phyloP scores from a whole-genome alignment of 1,284 basidiomycete species.

The Porphyrellus sp. region DNA sequence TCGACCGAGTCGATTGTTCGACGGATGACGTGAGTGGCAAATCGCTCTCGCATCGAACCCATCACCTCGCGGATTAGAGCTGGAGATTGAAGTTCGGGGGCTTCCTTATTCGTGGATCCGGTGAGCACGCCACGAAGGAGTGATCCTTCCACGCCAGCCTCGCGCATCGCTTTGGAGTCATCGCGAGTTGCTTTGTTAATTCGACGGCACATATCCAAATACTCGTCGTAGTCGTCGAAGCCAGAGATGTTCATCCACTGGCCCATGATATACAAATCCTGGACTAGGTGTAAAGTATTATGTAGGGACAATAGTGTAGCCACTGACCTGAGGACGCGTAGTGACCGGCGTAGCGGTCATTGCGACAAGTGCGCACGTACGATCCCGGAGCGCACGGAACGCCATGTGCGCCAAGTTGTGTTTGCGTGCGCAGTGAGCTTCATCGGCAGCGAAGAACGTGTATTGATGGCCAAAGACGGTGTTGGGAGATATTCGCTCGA shows the following conservation, averaged over 20 bases:
- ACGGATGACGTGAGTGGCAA: not conserved
- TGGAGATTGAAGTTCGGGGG: not conserved
- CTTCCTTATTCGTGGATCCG: not conserved
- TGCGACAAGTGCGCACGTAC: not conserved
- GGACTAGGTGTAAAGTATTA: too few species aligned
- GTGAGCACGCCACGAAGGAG: not conserved
- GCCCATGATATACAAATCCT: not conserved
- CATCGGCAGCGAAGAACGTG: not conserved
- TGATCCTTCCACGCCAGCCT: not conserved
- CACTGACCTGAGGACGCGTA: not conserved
- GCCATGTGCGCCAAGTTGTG: not conserved
- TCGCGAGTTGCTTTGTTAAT: not conserved
- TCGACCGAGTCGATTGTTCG: not conserved
- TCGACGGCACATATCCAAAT: not conserved
- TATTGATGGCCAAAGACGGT: too few species aligned
- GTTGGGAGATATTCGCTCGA: too few species aligned
- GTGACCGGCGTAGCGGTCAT: not conserved
- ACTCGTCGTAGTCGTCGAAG: not conserved
- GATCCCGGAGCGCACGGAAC: not conserved
- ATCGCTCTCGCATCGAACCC: not conserved
- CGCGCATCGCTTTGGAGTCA: not conserved
- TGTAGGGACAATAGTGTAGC: too few species aligned
- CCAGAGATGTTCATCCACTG: not conserved
- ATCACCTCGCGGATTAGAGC: not conserved
- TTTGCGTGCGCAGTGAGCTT: not conserved